These are phyloP conservation scores for Huiozyma naganishii DNA, from an alignment of 805 yeast species.

Conservation along the genomic window DNA sequence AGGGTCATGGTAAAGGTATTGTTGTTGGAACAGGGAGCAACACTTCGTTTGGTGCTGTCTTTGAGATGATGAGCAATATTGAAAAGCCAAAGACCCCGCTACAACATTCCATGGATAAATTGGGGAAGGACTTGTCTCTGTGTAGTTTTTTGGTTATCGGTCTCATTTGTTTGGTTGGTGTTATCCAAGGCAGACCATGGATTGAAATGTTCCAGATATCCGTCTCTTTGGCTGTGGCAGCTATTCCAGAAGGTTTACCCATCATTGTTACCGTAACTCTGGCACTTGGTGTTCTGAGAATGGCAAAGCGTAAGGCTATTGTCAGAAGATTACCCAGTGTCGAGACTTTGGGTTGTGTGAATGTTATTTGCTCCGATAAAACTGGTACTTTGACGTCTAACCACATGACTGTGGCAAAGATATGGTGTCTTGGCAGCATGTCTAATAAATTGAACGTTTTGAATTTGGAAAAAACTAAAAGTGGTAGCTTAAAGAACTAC, in stretches of 20 bases:
- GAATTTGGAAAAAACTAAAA: slow-evolving; percentile 37
- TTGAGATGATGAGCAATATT: slow-evolving; percentile 88
- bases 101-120: slow-evolving; percentile 88
- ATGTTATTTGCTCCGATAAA: slow-evolving; percentile 86
- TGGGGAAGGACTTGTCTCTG: slow-evolving; percentile 82
- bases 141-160: slow-evolving; percentile 85
- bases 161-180: slow-evolving; percentile 80
- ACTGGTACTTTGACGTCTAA: slow-evolving; percentile 86
- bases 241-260: slow-evolving; percentile 97
- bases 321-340: slow-evolving; percentile 91
- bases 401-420: slow-evolving; percentile 78
- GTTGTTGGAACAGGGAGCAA: slow-evolving; percentile 83
- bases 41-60: slow-evolving; percentile 91
- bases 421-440: slow-evolving; percentile 65
- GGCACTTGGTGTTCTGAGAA: slow-evolving; percentile 90
- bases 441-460: slow-evolving; percentile 27
- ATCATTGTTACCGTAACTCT: slow-evolving; percentile 95
- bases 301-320: slow-evolving; percentile 92
- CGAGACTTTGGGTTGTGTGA: slow-evolving; percentile 89
- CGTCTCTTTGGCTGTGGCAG: slow-evolving; percentile 96
- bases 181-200: slow-evolving; percentile 89
- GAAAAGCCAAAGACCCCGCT: slow-evolving; percentile 97
- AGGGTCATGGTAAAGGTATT: slow-evolving; percentile 89
- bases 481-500: slow-evolving; percentile 31
- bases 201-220: slow-evolving; percentile 96